phyloP scores from a whole-genome alignment of 345 rosid genomes.

The Firmiana major region DNA sequence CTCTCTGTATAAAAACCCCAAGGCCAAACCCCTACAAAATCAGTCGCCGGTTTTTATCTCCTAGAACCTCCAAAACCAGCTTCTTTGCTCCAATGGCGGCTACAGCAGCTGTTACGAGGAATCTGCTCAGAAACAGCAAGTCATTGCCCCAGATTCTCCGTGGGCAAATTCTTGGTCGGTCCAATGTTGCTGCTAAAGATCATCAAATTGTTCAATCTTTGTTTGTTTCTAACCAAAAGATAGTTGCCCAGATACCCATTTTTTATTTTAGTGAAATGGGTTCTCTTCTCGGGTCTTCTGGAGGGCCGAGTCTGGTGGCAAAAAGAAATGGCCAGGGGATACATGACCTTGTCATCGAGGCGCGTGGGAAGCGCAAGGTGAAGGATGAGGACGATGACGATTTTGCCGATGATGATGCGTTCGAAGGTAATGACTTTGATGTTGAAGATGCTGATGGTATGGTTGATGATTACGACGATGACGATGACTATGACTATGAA shows the following conservation, averaged over 20 bases:
- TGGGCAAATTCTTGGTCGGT: conserved; percentile 2
- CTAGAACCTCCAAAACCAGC: not conserved
- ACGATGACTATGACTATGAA: not conserved
- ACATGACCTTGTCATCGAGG: not conserved
- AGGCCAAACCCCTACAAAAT: not conserved
- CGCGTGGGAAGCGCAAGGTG: not conserved
- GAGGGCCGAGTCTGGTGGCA: not conserved
- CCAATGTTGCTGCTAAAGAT: conserved; percentile 1
- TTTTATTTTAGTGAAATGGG: not conserved
- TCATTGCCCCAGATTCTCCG: not conserved
- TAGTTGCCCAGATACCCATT: not conserved
- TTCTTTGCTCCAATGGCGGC: not conserved
- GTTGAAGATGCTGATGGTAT: not conserved
- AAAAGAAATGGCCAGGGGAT: not conserved
- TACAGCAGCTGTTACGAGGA: not conserved
- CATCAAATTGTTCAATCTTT: conserved; percentile 5
- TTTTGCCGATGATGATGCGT: not conserved
- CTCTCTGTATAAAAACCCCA: not conserved
- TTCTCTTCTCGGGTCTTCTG: not conserved
- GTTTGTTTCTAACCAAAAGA: not conserved
- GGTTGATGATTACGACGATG: not conserved
- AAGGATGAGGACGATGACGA: not conserved
- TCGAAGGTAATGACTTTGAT: not conserved
- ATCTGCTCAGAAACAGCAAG: conserved; percentile 4
- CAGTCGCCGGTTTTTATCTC: not conserved